phyloP scores from a whole-genome alignment of 1,284 basidiomycete species.

The Flammula alnicola region DNA sequence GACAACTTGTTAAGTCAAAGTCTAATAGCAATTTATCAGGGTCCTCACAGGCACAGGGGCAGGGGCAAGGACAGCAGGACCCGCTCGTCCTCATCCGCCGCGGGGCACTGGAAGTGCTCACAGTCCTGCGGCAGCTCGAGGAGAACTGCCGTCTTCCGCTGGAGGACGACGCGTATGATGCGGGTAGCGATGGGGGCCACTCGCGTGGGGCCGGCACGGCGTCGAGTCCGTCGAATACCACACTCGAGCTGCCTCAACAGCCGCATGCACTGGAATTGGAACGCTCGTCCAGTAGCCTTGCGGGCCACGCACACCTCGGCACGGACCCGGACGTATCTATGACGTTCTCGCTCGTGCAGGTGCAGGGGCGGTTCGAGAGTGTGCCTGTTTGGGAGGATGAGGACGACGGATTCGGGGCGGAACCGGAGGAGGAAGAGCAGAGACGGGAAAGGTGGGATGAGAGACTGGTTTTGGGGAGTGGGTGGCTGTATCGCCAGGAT shows the following conservation, averaged over 20 bases:
- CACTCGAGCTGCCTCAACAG: constrained; percentile 44
- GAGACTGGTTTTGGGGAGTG: constrained; percentile 72
- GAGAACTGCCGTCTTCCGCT: constrained; percentile 68
- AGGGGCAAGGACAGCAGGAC: constrained; percentile 46
- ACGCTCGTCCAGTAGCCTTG: constrained; percentile 11
- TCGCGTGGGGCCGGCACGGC: constrained; percentile 44
- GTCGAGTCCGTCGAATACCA: constrained; percentile 48
- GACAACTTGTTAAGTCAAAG: constrained; percentile 29
- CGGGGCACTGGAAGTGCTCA: constrained; percentile 77
- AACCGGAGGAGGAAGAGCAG: constrained; percentile 57
- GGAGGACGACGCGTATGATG: constrained; percentile 76
- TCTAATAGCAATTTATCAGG: constrained; percentile 16
- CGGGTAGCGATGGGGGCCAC: constrained; percentile 66
- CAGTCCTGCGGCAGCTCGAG: constrained; percentile 72
- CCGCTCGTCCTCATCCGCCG: constrained; percentile 71
- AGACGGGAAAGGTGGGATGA: constrained; percentile 80
- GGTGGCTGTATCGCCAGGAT: constrained; percentile 79
- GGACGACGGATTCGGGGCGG: constrained; percentile 50
- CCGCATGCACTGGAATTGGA: constrained; percentile 6
- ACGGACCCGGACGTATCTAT: constrained; percentile 61
- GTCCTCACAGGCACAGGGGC: not conserved
- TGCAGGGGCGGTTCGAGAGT: constrained; percentile 66
- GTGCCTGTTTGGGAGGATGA: constrained; percentile 83
- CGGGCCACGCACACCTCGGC: too few species aligned
- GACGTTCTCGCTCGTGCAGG: constrained; percentile 69